phyloP scores from a whole-genome alignment of 176 grass and related monocot genomes.

The Saccharum spontaneum region DNA sequence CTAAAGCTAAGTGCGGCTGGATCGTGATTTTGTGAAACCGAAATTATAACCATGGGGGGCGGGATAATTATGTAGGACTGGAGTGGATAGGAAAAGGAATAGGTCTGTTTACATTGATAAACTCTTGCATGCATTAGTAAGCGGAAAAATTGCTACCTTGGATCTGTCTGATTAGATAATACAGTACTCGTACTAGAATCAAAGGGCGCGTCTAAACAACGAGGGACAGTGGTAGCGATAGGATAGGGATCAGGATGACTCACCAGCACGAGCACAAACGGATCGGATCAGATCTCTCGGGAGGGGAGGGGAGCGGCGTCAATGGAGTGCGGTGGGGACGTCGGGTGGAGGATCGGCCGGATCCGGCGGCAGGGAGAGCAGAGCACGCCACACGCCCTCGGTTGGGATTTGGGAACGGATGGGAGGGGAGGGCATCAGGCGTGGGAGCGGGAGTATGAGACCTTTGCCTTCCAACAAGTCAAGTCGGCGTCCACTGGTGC shows the following conservation, averaged over 20 bases:
- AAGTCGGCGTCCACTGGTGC: too few relatives aligned
- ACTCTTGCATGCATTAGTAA: too few relatives aligned
- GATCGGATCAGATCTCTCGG: neutral
- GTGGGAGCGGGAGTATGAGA: too few relatives aligned
- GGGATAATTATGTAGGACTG: too few relatives aligned
- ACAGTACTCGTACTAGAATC: too few relatives aligned
- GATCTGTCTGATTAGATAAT: neutral
- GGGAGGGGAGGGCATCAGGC: too few relatives aligned
- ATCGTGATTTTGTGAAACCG: neutral
- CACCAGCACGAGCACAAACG: neutral
- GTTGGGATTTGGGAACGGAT: too few relatives aligned
- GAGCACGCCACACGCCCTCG: too few relatives aligned
- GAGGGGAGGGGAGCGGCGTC: neutral
- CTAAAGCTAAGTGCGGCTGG: neutral
- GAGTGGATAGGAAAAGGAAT: neutral
- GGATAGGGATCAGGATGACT: neutral
- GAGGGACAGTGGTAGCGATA: neutral
- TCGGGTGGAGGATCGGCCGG: too few relatives aligned
- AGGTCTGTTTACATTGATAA: neutral
- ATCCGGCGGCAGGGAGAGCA: too few relatives aligned
- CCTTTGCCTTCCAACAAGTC: too few relatives aligned
- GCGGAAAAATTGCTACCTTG: neutral
- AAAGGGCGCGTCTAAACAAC: neutral
- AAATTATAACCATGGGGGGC: too few relatives aligned
- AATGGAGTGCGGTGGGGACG: constrained; percentile 34